These are phyloP conservation scores for Aspergillus sp. DNA, from an alignment of 2,329 filamentous ascomycete genomes.

Conservation along the genomic window DNA sequence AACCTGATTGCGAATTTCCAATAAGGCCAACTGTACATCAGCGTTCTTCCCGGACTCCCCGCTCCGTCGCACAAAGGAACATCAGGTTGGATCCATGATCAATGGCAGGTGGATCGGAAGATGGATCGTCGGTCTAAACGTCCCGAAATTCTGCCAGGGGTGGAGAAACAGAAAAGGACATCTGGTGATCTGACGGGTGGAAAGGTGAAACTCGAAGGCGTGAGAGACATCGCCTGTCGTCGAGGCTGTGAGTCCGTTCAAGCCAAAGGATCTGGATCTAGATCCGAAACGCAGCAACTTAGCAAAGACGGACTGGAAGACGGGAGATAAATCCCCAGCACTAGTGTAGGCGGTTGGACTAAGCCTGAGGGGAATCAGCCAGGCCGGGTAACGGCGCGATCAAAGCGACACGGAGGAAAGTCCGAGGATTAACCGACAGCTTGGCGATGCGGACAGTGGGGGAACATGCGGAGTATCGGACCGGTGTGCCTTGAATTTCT, in stretches of 20 bases:
- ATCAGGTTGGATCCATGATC: not conserved
- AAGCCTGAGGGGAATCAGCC: not conserved
- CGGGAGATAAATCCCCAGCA: constrained; percentile 4
- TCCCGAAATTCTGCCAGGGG: constrained; percentile 8
- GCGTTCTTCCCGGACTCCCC: constrained; percentile 2
- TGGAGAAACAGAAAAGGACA: not conserved
- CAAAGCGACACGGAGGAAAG: constrained; percentile 23
- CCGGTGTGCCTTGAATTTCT: constrained; percentile 10
- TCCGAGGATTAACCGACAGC: constrained; percentile 31
- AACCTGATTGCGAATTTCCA: not conserved
- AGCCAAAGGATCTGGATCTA: not conserved
- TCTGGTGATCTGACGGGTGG: not conserved
- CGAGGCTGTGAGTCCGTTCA: too few relatives aligned
- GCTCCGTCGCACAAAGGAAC: not conserved
- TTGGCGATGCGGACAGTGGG: constrained; percentile 5
- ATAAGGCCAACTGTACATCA: not conserved
- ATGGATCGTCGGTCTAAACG: constrained; percentile 1
- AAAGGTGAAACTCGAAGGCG: not conserved
- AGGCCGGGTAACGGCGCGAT: constrained; percentile 4
- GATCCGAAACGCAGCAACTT: not conserved
- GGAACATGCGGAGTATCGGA: constrained; percentile 17
- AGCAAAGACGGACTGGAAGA: not conserved
- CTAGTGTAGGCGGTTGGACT: not conserved
- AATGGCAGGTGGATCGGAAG: not conserved
- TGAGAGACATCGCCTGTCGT: too few relatives aligned